Conservation (phyloP, 1,284 basidiomycete species). For the Moesziomyces aphidis region DNA sequence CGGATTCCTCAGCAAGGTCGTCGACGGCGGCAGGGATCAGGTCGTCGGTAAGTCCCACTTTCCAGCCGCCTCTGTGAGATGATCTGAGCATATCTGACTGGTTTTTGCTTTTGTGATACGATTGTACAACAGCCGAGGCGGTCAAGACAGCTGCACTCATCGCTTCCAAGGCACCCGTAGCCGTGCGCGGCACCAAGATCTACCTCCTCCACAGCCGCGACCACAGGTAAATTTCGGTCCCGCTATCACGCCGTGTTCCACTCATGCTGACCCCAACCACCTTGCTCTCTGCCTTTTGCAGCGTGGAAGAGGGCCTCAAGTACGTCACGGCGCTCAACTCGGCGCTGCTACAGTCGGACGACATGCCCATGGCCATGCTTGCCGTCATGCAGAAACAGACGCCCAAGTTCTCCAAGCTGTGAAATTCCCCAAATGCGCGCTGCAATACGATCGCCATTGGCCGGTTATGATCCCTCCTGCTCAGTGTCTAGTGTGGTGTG, state of each 20-base stretch:
- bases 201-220: slow-evolving; percentile 80
- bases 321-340: slow-evolving; percentile 85
- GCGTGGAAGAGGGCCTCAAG: slow-evolving; percentile 80
- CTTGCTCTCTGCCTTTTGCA: background rate
- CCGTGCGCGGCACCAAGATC: slow-evolving; percentile 83
- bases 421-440: background rate
- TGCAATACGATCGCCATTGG: no score
- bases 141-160: slow-evolving; percentile 77
- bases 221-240: slow-evolving; percentile 70
- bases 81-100: background rate
- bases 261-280: background rate
- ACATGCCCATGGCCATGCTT: slow-evolving; percentile 70
- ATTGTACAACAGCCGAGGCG: slow-evolving; percentile 71
- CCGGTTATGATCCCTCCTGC: no score
- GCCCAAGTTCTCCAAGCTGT: slow-evolving; percentile 64
- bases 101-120: background rate
- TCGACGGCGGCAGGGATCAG: slow-evolving; percentile 75
- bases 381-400: slow-evolving; percentile 69
- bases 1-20: slow-evolving; percentile 82
- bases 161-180: slow-evolving; percentile 83
- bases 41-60: slow-evolving; percentile 65
- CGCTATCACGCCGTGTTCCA: no score
- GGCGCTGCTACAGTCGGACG: slow-evolving; percentile 77
- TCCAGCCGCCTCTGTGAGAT: no score
- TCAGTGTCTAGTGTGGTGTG: no score